Evolutionary conservation across 1,284 basidiomycete species (phyloP).

Genomic region (Uromyces viciae-fabae): DNA sequence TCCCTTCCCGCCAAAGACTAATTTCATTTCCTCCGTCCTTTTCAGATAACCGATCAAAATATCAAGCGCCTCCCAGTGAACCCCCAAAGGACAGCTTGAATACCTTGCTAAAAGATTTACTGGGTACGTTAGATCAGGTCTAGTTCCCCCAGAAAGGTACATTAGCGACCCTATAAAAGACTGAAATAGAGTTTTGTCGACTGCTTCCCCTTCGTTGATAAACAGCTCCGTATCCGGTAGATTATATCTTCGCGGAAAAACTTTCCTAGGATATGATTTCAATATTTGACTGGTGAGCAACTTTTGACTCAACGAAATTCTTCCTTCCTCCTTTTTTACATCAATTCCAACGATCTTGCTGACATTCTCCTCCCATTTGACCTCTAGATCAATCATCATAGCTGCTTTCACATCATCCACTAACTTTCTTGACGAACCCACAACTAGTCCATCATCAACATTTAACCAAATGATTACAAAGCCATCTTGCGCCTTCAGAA

Average conservation of each 20-base stretch:
- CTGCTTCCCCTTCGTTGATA: not conserved
- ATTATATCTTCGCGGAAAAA: too few species aligned
- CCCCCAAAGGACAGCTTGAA: not conserved
- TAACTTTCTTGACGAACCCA: not conserved
- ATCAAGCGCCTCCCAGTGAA: conserved; percentile 18
- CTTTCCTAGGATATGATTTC: not conserved
- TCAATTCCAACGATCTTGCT: not conserved
- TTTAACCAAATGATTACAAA: not conserved
- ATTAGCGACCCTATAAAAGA: not conserved
- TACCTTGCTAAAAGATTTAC: not conserved
- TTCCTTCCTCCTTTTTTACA: not conserved
- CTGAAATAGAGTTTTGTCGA: not conserved
- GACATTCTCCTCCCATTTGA: not conserved
- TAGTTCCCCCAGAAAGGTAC: not conserved
- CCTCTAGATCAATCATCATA: not conserved
- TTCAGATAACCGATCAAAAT: not conserved
- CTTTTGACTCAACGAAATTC: not conserved
- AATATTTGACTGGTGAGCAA: not conserved
- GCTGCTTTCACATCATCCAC: not conserved
- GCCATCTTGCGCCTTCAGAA: not conserved
- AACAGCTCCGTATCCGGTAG: not conserved
- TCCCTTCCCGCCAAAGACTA: not conserved
- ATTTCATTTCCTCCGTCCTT: too few species aligned
- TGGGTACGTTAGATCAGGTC: not conserved
- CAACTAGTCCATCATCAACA: conserved; percentile 16